Evolutionary conservation across 2,329 filamentous ascomycete species (phyloP).

Genomic region (Chaetothyriales sp.): DNA sequence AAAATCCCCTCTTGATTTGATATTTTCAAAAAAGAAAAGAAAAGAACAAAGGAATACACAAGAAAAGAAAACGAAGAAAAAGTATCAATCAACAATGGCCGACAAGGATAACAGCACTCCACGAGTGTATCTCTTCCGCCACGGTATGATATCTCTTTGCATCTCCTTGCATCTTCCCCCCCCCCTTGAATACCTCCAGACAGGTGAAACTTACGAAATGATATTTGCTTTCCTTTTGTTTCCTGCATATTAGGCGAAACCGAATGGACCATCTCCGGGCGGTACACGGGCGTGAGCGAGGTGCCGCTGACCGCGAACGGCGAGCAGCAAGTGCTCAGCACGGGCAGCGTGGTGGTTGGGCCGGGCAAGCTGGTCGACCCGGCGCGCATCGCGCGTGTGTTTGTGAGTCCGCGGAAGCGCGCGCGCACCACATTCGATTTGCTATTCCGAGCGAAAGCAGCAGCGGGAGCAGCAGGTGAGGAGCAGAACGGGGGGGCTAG

Average conservation of each 20-base stretch:
- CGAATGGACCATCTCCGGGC: constrained; percentile 34
- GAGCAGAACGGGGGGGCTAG: too few relatives aligned
- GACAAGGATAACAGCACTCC: constrained; percentile 16
- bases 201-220: too few relatives aligned
- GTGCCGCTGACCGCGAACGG: constrained; percentile 29
- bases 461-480: constrained; percentile 19
- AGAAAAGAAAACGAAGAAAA: neutral
- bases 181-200: too few relatives aligned
- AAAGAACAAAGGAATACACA: too few relatives aligned
- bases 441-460: constrained; percentile 19
- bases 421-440: constrained; percentile 36
- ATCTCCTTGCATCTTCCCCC: too few relatives aligned
- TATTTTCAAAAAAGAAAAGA: too few relatives aligned
- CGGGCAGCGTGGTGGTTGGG: constrained; percentile 35
- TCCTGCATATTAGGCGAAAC: too few relatives aligned
- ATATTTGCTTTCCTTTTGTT: too few relatives aligned
- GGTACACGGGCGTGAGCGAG: constrained; percentile 33
- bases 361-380: constrained; percentile 38
- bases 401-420: constrained; percentile 35
- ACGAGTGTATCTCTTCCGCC: constrained; percentile 14
- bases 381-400: constrained; percentile 31
- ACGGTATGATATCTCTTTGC: constrained; percentile 9
- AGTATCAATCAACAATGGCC: constrained; percentile 7
- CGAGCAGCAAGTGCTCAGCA: constrained; percentile 30
- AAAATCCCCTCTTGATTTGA: too few relatives aligned